These are phyloP conservation scores for Candida sp. DNA, from an alignment of 1,139 yeast species.

Conservation along the genomic window DNA sequence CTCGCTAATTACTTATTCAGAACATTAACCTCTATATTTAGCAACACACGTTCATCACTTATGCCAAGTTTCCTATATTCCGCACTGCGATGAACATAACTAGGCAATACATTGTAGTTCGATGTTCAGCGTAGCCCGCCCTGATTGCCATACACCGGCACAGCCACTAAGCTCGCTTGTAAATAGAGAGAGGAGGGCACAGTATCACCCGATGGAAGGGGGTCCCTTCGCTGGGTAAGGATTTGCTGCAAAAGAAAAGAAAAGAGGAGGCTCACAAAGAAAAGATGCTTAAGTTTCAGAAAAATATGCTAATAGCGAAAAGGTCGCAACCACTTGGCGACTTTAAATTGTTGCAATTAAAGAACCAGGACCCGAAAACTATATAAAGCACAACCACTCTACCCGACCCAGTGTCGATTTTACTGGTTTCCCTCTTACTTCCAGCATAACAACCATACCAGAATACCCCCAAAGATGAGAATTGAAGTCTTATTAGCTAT, in stretches of 20 bases:
- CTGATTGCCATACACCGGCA: neutral
- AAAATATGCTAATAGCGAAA: neutral
- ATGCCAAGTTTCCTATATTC: neutral
- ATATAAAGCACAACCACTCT: neutral
- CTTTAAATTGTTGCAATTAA: neutral
- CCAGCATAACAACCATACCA: neutral
- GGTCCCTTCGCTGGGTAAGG: neutral
- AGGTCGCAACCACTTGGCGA: slow-evolving; percentile 1
- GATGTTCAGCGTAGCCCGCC: neutral
- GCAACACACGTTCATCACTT: neutral
- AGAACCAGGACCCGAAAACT: neutral
- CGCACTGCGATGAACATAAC: neutral
- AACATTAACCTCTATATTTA: neutral
- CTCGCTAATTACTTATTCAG: neutral
- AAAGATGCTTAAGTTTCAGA: slow-evolving; percentile 1
- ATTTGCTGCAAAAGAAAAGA: neutral
- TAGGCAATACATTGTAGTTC: neutral
- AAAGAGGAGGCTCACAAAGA: neutral
- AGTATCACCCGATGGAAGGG: neutral
- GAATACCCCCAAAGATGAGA: neutral
- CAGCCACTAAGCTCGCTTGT: neutral
- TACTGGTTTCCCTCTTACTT: neutral
- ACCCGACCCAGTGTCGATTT: neutral
- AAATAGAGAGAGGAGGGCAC: neutral
- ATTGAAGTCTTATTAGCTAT: neutral